phyloP scores from a whole-genome alignment of 78 protist species.

The Mantamonas sphyraenae region DNA sequence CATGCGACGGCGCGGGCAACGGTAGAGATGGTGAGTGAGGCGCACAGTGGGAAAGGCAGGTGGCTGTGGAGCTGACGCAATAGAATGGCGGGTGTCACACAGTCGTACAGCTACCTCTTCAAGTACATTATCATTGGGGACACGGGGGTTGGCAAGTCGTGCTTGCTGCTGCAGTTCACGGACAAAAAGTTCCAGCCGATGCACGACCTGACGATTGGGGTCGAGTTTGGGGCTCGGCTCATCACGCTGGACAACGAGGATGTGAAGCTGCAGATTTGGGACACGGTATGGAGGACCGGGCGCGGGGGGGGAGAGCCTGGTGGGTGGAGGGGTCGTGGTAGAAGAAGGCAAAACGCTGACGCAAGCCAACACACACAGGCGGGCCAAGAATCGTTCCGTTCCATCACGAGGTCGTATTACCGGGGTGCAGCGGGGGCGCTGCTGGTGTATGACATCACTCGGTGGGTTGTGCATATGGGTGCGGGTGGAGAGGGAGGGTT shows the following conservation, averaged over 20 bases:
- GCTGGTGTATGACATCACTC: conserved; percentile 53
- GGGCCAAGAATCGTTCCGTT: conserved; percentile 93
- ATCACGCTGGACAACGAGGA: conserved; percentile 72
- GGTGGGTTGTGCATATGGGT: conserved; percentile 17
- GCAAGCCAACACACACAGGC: conserved; percentile 45
- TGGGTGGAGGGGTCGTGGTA: neutral
- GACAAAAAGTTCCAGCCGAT: conserved; percentile 93
- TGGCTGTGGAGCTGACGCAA: neutral
- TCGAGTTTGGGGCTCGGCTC: conserved; percentile 94
- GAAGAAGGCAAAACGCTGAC: neutral
- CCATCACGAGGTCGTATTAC: conserved; percentile 96
- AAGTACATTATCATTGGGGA: conserved; percentile 97
- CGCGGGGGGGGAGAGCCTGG: neutral
- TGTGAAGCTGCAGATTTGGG: conserved; percentile 98
- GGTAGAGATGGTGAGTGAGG: too few relatives aligned
- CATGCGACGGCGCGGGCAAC: too few relatives aligned
- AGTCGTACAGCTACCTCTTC: conserved; percentile 83
- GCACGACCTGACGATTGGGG: conserved; percentile 97
- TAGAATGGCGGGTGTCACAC: too few relatives aligned
- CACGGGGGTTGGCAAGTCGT: conserved; percentile 86
- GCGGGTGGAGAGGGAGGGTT: too few relatives aligned
- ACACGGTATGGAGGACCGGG: conserved; percentile 28
- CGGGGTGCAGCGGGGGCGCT: conserved; percentile 89
- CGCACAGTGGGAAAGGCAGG: neutral
- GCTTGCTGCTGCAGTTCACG: conserved; percentile 92